Evolutionary conservation across 306 rosid species (phyloP), one percentile per base, ranked within the genome.

Genomic region (Lathyrus oleraceus): DNA sequence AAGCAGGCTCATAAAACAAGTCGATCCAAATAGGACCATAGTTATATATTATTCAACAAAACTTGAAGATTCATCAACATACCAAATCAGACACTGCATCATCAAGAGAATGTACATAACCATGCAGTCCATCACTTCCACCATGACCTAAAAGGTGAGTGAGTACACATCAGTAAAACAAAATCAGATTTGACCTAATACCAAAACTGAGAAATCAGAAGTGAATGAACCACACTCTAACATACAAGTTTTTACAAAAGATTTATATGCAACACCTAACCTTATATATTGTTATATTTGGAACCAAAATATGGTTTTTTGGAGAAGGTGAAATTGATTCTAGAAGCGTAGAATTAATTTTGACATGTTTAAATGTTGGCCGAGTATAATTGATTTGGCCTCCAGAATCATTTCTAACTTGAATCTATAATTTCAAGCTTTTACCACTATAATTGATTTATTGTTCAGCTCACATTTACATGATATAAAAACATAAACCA

Each of bases 101-200:
- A 65, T 94, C 97, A 10, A 94, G 89, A 77, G 97, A 94, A 79
- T 84, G 88, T 68, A 94, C 99, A 79, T 85, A 94, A 21, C 76
- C 96, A 85, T 91, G 99, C 72, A 94, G 75, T 15, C 96, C 99
- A 72, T 94, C 99, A 67, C 89, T 94, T 56, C 97, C 99, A 69
- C 99, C 99, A 47, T 94, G 99, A 32, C 99, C 99, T 94, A 48
- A 5, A 3, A 51, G 14, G 4, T 5, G 23, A 65, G 10, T 28
- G 54, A 17, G 45, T 47, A 58, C 25, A 70, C 39, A 38, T 32
- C 21, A 59, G 30, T 39, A 40, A 65, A 71, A 3, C 42, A 58
- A 65, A 53, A 21, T 42, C 21, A 38, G 42, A 42, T 35, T 67
- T 73, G 32, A 79, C 17, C 54, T 51, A 11, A 57, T 68, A 48